Evolutionary conservation across 2,329 filamentous ascomycete species (phyloP).

Genomic region (Aspergillus sp.): DNA sequence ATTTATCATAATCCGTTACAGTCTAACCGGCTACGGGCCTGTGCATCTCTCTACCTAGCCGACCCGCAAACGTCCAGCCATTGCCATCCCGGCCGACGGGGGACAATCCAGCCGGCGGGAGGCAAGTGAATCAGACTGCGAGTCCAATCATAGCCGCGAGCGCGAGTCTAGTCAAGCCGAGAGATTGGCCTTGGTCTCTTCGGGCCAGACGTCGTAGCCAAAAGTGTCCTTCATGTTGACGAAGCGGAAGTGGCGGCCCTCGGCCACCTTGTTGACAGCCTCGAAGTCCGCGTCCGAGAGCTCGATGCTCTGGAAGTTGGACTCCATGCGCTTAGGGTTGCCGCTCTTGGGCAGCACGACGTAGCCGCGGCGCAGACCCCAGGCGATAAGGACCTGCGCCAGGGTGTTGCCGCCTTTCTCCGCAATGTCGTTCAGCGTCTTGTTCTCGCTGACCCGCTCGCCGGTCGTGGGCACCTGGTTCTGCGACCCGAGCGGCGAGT

Average conservation of each 20-base stretch:
- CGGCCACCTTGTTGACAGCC: slow-evolving; percentile 42
- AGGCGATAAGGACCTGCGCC: slow-evolving; percentile 47
- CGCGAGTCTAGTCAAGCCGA: slow-evolving; percentile 20
- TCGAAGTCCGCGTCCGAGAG: slow-evolving; percentile 18
- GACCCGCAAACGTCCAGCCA: no score
- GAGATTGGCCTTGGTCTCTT: slow-evolving; percentile 38
- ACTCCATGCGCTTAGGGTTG: slow-evolving; percentile 40
- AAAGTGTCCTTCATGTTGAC: slow-evolving; percentile 79
- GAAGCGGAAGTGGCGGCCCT: slow-evolving; percentile 59
- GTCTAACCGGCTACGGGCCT: no score
- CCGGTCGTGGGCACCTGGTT: no score
- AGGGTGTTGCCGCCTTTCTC: no score
- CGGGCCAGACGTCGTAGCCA: slow-evolving; percentile 61
- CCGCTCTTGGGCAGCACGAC: slow-evolving; percentile 47
- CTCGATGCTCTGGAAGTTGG: slow-evolving; percentile 32
- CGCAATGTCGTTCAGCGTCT: no score
- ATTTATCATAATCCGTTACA: no score
- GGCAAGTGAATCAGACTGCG: slow-evolving; percentile 4
- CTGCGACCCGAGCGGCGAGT: slow-evolving; percentile 26
- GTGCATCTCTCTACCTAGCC: no score
- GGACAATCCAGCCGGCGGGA: slow-evolving; percentile 13
- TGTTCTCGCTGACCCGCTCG: no score
- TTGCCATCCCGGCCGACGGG: neutral
- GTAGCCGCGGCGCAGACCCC: slow-evolving; percentile 45
- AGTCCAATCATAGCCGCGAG: no score